phyloP scores from a whole-genome alignment of 148 eudicot genomes.

The Spergularia marina region DNA sequence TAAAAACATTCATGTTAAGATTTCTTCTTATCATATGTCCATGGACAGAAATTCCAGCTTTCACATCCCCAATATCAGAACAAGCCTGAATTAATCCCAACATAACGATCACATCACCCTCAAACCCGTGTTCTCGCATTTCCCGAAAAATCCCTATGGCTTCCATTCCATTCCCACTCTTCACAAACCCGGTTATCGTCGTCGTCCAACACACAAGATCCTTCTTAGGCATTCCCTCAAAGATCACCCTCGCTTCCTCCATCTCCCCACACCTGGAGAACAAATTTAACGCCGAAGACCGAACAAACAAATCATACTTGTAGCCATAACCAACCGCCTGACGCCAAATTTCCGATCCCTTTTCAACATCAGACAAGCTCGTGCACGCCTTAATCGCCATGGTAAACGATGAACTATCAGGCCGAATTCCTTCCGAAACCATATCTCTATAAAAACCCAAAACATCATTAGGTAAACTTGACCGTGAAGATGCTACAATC shows the following conservation, averaged over 20 bases:
- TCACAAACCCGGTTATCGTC: conserved; percentile 57
- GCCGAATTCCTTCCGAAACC: conserved; percentile 45
- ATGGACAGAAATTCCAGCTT: conserved; percentile 53
- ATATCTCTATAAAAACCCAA: conserved; percentile 38
- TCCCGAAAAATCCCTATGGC: conserved; percentile 40
- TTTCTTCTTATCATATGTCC: conserved; percentile 57
- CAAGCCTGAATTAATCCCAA: conserved; percentile 68
- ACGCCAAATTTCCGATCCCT: conserved; percentile 50
- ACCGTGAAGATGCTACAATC: conserved; percentile 48
- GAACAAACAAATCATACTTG: conserved; percentile 60
- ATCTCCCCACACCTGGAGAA: conserved; percentile 58
- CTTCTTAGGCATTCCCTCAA: conserved; percentile 47
- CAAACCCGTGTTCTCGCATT: conserved; percentile 46
- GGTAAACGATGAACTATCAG: conserved; percentile 81
- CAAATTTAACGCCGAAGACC: conserved; percentile 59
- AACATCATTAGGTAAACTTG: conserved; percentile 37
- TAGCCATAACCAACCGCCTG: conserved; percentile 54
- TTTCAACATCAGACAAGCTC: conserved; percentile 44
- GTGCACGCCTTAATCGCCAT: conserved; percentile 69
- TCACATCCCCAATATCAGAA: conserved; percentile 43
- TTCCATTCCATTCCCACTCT: conserved; percentile 44
- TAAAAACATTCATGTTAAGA: conserved; percentile 41
- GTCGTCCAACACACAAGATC: conserved; percentile 70
- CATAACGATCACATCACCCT: conserved; percentile 65
- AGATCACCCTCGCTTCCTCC: conserved; percentile 50